A percentile compares a stretch with the other conserved stretches of the same genome.
These are phyloP conservation scores for Fistulifera pelliculosa DNA, from an alignment of 108 stramenopile genomes.

Conservation along the genomic window DNA sequence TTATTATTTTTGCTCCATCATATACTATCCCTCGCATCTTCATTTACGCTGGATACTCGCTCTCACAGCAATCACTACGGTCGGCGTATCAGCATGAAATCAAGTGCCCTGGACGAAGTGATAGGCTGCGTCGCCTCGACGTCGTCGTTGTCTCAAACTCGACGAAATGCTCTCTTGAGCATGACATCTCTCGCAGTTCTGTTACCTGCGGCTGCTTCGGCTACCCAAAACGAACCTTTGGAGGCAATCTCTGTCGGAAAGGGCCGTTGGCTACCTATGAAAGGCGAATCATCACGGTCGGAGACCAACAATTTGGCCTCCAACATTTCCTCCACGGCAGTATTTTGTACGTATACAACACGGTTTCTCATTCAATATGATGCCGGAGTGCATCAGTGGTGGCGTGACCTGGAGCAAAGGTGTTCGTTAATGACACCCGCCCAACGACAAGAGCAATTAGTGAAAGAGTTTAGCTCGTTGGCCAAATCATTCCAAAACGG, in stretches of 20 bases:
- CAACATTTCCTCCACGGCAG: constrained; percentile 12
- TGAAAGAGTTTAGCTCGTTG: constrained; percentile 44
- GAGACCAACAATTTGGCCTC: too few species aligned
- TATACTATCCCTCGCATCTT: too few species aligned
- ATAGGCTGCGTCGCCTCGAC: too few species aligned
- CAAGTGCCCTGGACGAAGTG: too few species aligned
- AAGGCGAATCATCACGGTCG: too few species aligned
- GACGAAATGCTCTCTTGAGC: background rate
- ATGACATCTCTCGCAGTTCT: background rate
- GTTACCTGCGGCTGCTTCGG: background rate
- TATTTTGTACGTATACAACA: constrained; percentile 58
- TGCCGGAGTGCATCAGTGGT: constrained; percentile 47
- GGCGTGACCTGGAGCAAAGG: constrained; percentile 23
- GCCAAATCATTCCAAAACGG: constrained; percentile 42
- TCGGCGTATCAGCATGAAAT: too few species aligned
- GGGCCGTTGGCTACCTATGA: too few species aligned
- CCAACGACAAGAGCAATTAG: constrained; percentile 31
- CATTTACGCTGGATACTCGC: too few species aligned
- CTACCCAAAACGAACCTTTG: background rate
- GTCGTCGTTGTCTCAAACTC: background rate
- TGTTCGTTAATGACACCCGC: constrained; percentile 41
- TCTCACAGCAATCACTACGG: too few species aligned
- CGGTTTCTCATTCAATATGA: constrained; percentile 72
- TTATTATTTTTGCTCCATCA: too few species aligned
- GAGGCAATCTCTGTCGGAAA: background rate